Evolutionary conservation across 164 flowering plant species (phyloP), one percentile per base, ranked within the genome.

Genomic region (grape (Vitis vinifera)): DNA sequence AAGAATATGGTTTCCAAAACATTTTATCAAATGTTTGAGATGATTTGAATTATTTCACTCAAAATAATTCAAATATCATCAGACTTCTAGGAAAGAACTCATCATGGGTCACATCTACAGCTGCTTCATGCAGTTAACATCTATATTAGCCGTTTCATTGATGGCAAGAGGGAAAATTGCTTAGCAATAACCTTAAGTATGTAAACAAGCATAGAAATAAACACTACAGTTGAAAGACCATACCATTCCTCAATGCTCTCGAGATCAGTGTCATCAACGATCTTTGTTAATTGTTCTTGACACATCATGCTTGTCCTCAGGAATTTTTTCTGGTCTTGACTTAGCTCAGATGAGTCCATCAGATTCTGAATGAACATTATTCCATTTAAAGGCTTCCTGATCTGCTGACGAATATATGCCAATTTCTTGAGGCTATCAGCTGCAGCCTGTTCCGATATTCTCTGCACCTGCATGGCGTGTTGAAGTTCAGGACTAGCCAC

Each of bases 401-500:
- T 78, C 77, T 89, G 89, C 69, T 70, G 86, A 16, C 87, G 89
- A 62, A 91, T 51, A 71, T 88, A 89, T 13, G 85, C 72, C 71
- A 90, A 63, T 68, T 84, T 84, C 66, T 80, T 87, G 16, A 81
- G 83, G 71, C 84, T 84, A 67, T 73, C 75, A 60, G 67, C 75
- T 19, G 92, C 87, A 76, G 92, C 90, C 56, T 83, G 83, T 70
- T 92, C 92, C 11, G 94, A 86, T 59, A 86, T 74, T 57, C 72
- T 76, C 75, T 91, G 97, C 60, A 85, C 74, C 71, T 84, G 82
- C 67, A 91, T 52, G 29, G 92, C 89, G 52, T 88, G 83, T 66
- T 91, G 88, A 69, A 91, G 92, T 66, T 91, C 97, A 19, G 89
- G 88, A 63, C 91, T 87, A n/a, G 97, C 77, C 50, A 91, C 81